phyloP scores from a whole-genome alignment of 495 filamentous ascomycete genomes.

The Penicillium cosmopolitanum region DNA sequence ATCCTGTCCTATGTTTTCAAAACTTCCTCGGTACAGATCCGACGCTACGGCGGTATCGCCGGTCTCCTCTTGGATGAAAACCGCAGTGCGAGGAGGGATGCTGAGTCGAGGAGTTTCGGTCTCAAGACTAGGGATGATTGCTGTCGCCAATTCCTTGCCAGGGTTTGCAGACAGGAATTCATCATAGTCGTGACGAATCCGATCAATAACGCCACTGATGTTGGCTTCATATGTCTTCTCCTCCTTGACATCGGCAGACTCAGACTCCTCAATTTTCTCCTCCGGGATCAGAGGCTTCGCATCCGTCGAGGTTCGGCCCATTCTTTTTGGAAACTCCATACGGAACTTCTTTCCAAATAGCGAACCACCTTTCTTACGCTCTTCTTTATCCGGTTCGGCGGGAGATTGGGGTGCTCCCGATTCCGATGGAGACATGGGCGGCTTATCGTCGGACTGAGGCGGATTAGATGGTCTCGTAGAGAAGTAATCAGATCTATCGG shows the following conservation, averaged over 20 bases:
- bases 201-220: slow-evolving; percentile 78
- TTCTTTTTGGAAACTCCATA: slow-evolving; percentile 85
- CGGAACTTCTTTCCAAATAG: slow-evolving; percentile 87
- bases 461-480: slow-evolving; percentile 39
- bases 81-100: slow-evolving; percentile 75
- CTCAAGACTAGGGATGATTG: slow-evolving; percentile 75
- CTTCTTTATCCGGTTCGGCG: slow-evolving; percentile 70
- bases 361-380: slow-evolving; percentile 67
- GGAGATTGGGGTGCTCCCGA: slow-evolving; percentile 59
- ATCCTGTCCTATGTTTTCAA: slow-evolving; percentile 74
- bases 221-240: slow-evolving; percentile 84
- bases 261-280: slow-evolving; percentile 83
- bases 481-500: slow-evolving; percentile 69
- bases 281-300: slow-evolving; percentile 75
- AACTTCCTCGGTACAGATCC: slow-evolving; percentile 88
- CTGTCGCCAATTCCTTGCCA: slow-evolving; percentile 58
- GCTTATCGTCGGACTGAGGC: slow-evolving; percentile 35
- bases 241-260: slow-evolving; percentile 61
- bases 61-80: slow-evolving; percentile 94
- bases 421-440: slow-evolving; percentile 52
- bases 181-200: slow-evolving; percentile 76
- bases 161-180: slow-evolving; percentile 64
- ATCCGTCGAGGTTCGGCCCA: slow-evolving; percentile 74
- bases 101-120: slow-evolving; percentile 86
- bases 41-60: slow-evolving; percentile 84